phyloP scores from a whole-genome alignment of 2,329 filamentous ascomycete species.

The Paraphoma chrysanthemicola region DNA sequence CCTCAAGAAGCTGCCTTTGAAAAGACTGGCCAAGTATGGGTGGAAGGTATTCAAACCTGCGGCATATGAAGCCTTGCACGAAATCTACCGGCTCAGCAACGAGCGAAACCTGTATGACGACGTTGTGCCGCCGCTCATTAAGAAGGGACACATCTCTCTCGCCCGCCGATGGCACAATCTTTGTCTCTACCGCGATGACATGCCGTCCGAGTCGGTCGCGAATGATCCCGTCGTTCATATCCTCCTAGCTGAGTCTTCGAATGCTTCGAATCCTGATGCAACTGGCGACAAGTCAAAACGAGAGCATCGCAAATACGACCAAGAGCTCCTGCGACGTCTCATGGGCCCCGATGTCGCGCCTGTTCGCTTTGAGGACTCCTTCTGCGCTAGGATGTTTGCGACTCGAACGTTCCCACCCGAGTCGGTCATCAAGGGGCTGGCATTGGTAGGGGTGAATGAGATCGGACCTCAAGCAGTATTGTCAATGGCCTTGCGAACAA shows the following conservation, averaged over 20 bases:
- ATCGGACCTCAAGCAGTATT: slow-evolving; percentile 81
- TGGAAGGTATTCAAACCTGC: slow-evolving; percentile 12
- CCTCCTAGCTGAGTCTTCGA: slow-evolving; percentile 35
- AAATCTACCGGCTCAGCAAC: slow-evolving; percentile 48
- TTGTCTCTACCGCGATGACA: slow-evolving; percentile 46
- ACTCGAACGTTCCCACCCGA: slow-evolving; percentile 76
- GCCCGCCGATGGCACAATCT: slow-evolving; percentile 51
- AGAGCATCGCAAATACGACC: slow-evolving; percentile 26
- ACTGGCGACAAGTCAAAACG: slow-evolving; percentile 9
- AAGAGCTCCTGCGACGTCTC: slow-evolving; percentile 43
- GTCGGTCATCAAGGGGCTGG: slow-evolving; percentile 72
- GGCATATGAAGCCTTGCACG: slow-evolving; percentile 36
- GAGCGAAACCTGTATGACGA: slow-evolving; percentile 52
- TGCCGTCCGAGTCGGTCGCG: slow-evolving; percentile 44
- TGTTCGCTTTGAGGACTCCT: slow-evolving; percentile 63
- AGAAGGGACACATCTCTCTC: slow-evolving; percentile 24
- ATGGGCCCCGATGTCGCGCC: slow-evolving; percentile 52
- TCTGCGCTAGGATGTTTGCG: slow-evolving; percentile 84
- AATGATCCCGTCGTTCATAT: slow-evolving; percentile 35
- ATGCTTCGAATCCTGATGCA: slow-evolving; percentile 6
- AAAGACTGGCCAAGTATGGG: slow-evolving; percentile 18
- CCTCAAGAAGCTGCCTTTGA: slow-evolving; percentile 34
- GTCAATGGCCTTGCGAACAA: slow-evolving; percentile 74
- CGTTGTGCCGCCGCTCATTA: slow-evolving; percentile 45
- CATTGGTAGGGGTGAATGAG: slow-evolving; percentile 71